Evolutionary conservation across 495 filamentous ascomycete species (phyloP), one percentile per base, ranked within the genome.

Genomic region (Monascus purpureus): DNA sequence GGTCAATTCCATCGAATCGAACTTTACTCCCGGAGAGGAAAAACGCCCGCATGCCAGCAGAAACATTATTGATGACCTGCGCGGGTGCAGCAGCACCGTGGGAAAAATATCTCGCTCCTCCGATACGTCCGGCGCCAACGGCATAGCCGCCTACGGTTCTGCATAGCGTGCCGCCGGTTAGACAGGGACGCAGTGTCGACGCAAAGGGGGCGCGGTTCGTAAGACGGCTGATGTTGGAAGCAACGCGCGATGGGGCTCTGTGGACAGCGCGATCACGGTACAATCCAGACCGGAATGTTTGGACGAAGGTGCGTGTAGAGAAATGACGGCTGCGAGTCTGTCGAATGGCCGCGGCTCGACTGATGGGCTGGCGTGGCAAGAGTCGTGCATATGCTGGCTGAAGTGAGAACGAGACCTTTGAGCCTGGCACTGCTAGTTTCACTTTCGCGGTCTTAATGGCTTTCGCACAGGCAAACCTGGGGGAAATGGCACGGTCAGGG

Each of bases 61-160:
- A 93, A 1, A 96, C 88, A 58, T 94, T 94, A 45, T 86, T 74
- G n/a, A 96, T 67, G 13, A 96, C 83, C 50, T 96, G 81, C 3
- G 86, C 83, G 13, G 81, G 85, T 1, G 75, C 74, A 2, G 84
- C 72, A 7, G 90, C 80, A 0, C 74, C 74, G 54, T 95, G 88
- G 1, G 82, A 88, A 63, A 96, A 97, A 56, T 82, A 86, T 29
- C 90, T 70, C 11, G 75, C 77, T 20, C 82, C 76, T 18, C 79
- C 77, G 23, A 73, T 53, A 12, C 80, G 68, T 13, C 78, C 80
- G 29, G 70, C 68, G 13, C 81, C 78, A 12, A 83, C 50, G 17
- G 70, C 65, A 58, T 96, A 96, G 2, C 90, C 90, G 34, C 87
- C 82, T 11, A 86, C 80, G 9, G 84, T 82, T 17, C 90, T 74